These are phyloP conservation scores for Neurospora tetraspora DNA, from an alignment of 495 filamentous ascomycete genomes.

Conservation along the genomic window DNA sequence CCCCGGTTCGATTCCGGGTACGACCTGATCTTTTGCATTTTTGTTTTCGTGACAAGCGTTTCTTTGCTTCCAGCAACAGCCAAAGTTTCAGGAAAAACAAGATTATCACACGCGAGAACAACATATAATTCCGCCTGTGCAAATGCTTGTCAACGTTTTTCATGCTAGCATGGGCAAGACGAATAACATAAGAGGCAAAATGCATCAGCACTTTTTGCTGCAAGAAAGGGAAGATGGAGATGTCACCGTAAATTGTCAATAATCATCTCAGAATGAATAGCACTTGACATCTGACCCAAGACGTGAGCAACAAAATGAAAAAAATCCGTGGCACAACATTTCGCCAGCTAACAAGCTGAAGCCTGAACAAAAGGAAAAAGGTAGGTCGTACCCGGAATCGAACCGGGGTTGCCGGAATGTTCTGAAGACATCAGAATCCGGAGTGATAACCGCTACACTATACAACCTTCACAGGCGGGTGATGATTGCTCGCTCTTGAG, in stretches of 20 bases:
- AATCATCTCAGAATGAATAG: background rate
- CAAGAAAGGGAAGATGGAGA: background rate
- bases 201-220: background rate
- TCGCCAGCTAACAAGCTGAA: background rate
- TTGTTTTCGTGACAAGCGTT: background rate
- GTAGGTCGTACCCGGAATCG: slow-evolving; percentile 25
- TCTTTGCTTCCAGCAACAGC: background rate
- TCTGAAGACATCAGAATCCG: background rate
- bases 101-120: background rate
- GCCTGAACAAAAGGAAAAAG: background rate
- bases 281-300: background rate
- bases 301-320: background rate
- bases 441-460: background rate
- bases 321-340: background rate
- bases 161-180: background rate
- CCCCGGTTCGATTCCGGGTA: slow-evolving; percentile 26
- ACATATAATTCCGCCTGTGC: background rate
- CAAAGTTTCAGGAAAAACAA: background rate
- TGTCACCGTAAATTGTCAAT: background rate
- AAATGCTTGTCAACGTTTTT: too few relatives aligned
- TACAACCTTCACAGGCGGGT: background rate
- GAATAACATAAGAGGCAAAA: background rate
- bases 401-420: slow-evolving; percentile 22
- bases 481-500: background rate
- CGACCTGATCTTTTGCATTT: slow-evolving; percentile 8